Percentiles rank a stretch among this genome's conserved stretches.
Conservation (phyloP, 805 yeast genomes). For the Candida caryicola region DNA sequence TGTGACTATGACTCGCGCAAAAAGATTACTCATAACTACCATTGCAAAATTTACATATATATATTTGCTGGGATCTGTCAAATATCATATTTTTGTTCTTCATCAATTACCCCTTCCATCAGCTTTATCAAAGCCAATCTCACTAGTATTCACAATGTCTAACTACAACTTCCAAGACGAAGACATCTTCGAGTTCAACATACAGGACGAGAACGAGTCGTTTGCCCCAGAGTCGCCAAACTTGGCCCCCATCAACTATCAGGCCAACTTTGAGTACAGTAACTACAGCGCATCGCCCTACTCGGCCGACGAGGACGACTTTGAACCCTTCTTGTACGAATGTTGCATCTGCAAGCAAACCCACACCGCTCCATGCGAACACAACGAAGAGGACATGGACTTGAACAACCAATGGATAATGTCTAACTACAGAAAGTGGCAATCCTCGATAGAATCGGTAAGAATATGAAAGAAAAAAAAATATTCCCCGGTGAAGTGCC, state of each 20-base stretch:
- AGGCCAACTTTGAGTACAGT: background rate
- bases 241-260: slow-evolving; percentile 1
- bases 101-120: background rate
- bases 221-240: slow-evolving; percentile 4
- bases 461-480: too few relatives aligned
- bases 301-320: slow-evolving; percentile 1
- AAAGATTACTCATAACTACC: slow-evolving; percentile 7
- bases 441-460: slow-evolving; percentile 4
- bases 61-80: background rate
- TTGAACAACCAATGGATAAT: slow-evolving; percentile 12
- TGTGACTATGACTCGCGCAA: background rate
- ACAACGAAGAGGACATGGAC: slow-evolving; percentile 10
- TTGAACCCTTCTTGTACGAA: slow-evolving; percentile 12
- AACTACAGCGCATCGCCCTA: background rate
- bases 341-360: slow-evolving; percentile 15
- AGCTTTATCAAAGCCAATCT: background rate
- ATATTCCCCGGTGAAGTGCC: too few relatives aligned
- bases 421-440: slow-evolving; percentile 17
- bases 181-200: slow-evolving; percentile 16
- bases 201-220: slow-evolving; percentile 8
- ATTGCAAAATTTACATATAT: slow-evolving; percentile 5
- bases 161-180: slow-evolving; percentile 4
- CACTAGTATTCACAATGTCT: background rate
- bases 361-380: slow-evolving; percentile 11
- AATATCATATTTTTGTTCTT: background rate